Evolutionary conservation across 2,329 filamentous ascomycete genomes (phyloP).

Genomic region (Rutstroemia sp.): DNA sequence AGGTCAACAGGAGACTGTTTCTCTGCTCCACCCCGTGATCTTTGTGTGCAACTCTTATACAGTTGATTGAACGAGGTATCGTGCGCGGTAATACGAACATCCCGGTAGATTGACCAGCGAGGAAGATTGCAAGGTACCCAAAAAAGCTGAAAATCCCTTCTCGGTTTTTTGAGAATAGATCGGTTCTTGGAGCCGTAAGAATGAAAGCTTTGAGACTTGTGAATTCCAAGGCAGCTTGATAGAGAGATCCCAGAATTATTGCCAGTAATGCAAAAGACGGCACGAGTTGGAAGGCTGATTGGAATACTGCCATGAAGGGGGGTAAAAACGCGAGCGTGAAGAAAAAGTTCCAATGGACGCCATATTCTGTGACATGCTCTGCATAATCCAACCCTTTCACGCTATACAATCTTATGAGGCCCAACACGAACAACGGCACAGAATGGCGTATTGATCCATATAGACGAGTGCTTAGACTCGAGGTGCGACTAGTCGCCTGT

Average conservation of each 20-base stretch:
- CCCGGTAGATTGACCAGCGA: conserved; percentile 79
- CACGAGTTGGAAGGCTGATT: conserved; percentile 60
- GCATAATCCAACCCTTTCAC: conserved; percentile 95
- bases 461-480: conserved; percentile 51
- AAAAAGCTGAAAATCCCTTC: conserved; percentile 94
- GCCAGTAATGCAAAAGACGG: conserved; percentile 73
- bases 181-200: conserved; percentile 69
- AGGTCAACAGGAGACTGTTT: conserved; percentile 51
- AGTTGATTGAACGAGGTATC: conserved; percentile 36
- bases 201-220: conserved; percentile 78
- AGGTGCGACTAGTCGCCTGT: conserved; percentile 42
- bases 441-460: conserved; percentile 68
- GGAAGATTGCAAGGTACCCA: conserved; percentile 91
- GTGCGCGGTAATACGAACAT: conserved; percentile 66
- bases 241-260: conserved; percentile 57
- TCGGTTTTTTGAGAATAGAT: conserved; percentile 81
- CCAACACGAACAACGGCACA: conserved; percentile 72
- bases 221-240: conserved; percentile 69
- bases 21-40: conserved; percentile 36
- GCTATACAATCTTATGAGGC: conserved; percentile 72
- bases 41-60: too few species aligned
- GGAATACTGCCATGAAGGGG: conserved; percentile 79
- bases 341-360: conserved; percentile 99
- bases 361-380: conserved; percentile 95
- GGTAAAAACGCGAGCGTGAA: conserved; percentile 87